Evolutionary conservation across 768 basidiomycete genomes (phyloP).

Genomic region (Hygrocybe coccinea): DNA sequence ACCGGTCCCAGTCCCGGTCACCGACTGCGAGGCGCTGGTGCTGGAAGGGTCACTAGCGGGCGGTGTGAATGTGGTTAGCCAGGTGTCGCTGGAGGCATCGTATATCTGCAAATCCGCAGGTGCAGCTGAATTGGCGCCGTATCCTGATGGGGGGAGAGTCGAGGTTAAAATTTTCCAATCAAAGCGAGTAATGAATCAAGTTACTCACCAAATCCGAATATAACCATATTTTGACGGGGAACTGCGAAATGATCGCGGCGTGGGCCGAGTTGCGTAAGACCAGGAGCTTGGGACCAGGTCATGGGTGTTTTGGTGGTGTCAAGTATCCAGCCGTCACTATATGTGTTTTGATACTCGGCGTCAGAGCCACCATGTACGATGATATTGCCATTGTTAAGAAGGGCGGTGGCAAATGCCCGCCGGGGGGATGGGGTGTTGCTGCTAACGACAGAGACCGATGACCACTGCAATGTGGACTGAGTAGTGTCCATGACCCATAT

Average conservation of each 20-base stretch:
- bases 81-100: conserved; percentile 39
- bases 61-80: conserved; percentile 40
- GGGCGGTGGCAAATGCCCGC: conserved; percentile 55
- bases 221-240: conserved; percentile 51
- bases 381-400: conserved; percentile 48
- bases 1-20: neutral
- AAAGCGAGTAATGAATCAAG: neutral
- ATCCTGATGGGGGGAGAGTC: conserved; percentile 33
- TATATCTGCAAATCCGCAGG: conserved; percentile 54
- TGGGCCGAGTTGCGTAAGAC: conserved; percentile 53
- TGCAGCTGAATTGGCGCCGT: conserved; percentile 47
- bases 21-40: conserved; percentile 13
- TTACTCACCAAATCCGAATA: conserved; percentile 74
- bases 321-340: conserved; percentile 66
- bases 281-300: conserved; percentile 52
- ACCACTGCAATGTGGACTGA: conserved; percentile 46
- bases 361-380: conserved; percentile 80
- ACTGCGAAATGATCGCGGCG: conserved; percentile 75
- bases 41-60: conserved; percentile 28
- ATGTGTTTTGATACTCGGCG: conserved; percentile 46
- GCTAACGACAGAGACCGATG: conserved; percentile 33
- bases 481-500: conserved; percentile 65
- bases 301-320: conserved; percentile 53
- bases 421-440: conserved; percentile 50
- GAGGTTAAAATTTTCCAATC: neutral